Evolutionary conservation across 371 early-diverging fungal species (phyloP).

Genomic region (Conidiobolus incongruus): DNA sequence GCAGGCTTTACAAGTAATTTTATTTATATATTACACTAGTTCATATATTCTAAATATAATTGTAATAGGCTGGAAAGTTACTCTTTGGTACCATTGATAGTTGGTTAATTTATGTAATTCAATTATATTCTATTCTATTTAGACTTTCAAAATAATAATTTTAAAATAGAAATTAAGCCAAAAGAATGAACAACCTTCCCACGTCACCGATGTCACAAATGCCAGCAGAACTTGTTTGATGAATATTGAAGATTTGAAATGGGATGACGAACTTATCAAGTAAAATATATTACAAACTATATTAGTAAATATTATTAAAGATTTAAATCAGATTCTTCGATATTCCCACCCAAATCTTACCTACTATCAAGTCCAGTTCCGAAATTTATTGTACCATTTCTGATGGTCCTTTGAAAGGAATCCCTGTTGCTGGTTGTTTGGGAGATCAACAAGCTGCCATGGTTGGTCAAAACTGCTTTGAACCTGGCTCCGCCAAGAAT

Average conservation of each 20-base stretch:
- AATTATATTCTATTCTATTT: neutral
- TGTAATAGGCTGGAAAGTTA: constrained; percentile 18
- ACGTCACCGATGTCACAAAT: constrained; percentile 86
- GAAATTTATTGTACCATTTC: constrained; percentile 48
- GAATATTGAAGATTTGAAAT: constrained; percentile 57
- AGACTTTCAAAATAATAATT: neutral
- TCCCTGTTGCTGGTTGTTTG: constrained; percentile 61
- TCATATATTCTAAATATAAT: neutral
- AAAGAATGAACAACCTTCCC: constrained; percentile 8
- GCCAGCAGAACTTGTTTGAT: constrained; percentile 88
- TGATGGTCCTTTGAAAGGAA: constrained; percentile 29
- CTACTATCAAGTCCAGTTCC: constrained; percentile 67
- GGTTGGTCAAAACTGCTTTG: constrained; percentile 84
- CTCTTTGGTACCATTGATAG: constrained; percentile 84
- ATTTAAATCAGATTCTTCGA: constrained; percentile 33
- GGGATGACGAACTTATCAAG: constrained; percentile 53
- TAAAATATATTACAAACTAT: constrained; percentile 9
- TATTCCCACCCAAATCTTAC: constrained; percentile 31
- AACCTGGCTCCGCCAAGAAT: constrained; percentile 75
- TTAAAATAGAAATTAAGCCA: constrained; percentile 19
- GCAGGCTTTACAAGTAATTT: constrained; percentile 20
- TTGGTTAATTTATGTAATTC: constrained; percentile 70
- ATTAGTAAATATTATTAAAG: neutral
- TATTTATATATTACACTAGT: neutral
- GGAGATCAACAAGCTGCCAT: constrained; percentile 96